These are phyloP conservation scores for Capniomyces stellatus DNA, from an alignment of 371 early-diverging fungal species.

Conservation along the genomic window DNA sequence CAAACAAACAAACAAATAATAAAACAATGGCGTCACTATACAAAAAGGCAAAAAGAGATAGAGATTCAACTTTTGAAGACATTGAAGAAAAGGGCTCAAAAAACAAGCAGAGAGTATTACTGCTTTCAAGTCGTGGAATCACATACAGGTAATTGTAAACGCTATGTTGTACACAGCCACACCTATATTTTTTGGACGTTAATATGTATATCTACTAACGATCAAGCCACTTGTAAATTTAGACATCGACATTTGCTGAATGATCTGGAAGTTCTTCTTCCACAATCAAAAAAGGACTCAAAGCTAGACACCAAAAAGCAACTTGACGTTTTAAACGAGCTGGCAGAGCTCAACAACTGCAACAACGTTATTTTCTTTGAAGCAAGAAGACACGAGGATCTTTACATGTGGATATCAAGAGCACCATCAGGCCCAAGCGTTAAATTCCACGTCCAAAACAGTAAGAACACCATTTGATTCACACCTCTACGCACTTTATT, in stretches of 20 bases:
- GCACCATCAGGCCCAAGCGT: conserved; percentile 89
- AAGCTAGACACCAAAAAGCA: conserved; percentile 86
- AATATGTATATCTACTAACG: too few relatives aligned
- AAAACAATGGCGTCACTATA: conserved; percentile 20
- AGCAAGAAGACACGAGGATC: conserved; percentile 72
- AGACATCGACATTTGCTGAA: conserved; percentile 81
- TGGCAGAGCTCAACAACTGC: conserved; percentile 91
- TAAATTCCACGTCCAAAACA: conserved; percentile 87
- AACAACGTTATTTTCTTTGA: conserved; percentile 94
- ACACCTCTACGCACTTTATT: too few relatives aligned
- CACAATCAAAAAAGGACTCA: conserved; percentile 77
- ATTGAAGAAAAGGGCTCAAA: conserved; percentile 14
- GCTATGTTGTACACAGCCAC: too few relatives aligned
- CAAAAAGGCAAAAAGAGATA: conserved; percentile 21
- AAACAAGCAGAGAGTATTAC: conserved; percentile 79
- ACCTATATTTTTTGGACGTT: too few relatives aligned
- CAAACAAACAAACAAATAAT: neutral
- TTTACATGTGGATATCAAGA: conserved; percentile 89
- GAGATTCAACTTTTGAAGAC: conserved; percentile 18
- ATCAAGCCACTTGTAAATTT: too few relatives aligned
- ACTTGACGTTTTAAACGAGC: conserved; percentile 76
- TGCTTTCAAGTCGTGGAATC: conserved; percentile 80
- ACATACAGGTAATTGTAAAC: conserved; percentile 42
- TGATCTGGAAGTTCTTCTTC: conserved; percentile 70
- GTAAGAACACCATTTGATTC: too few relatives aligned